These are phyloP conservation scores for Cicer pinnatifidum DNA, from an alignment of 306 rosid species.

Conservation along the genomic window DNA sequence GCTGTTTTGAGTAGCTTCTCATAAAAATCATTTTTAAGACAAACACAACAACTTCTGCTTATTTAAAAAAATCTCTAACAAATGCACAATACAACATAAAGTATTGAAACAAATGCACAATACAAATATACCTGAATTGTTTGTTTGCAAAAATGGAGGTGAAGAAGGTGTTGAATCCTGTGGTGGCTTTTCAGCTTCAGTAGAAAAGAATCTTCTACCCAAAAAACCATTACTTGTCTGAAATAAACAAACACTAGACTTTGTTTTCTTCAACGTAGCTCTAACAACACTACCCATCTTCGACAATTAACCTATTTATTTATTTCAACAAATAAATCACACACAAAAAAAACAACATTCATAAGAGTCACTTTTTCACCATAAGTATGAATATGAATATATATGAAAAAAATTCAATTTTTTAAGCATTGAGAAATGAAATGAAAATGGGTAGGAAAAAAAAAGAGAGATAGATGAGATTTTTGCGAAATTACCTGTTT, in stretches of 20 bases:
- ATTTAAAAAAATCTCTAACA: too few species aligned
- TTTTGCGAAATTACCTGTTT: constrained; percentile 23
- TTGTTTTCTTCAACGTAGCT: constrained; percentile 55
- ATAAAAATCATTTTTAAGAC: too few species aligned
- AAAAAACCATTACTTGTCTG: constrained; percentile 41
- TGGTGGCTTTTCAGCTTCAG: constrained; percentile 58
- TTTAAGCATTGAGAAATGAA: neutral
- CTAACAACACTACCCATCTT: constrained; percentile 58
- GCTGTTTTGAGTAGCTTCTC: too few species aligned
- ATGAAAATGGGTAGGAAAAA: neutral
- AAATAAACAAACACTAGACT: constrained; percentile 35
- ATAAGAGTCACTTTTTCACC: neutral
- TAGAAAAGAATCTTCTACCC: constrained; percentile 58
- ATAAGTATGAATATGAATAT: neutral
- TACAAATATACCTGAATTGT: constrained; percentile 48
- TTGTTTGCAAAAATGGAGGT: constrained; percentile 41
- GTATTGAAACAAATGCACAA: neutral
- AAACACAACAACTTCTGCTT: too few species aligned
- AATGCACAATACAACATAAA: neutral
- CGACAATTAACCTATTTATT: constrained; percentile 18
- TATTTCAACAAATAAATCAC: neutral
- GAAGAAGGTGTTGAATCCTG: constrained; percentile 46
- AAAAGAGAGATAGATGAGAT: neutral
- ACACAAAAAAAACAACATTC: constrained; percentile 7
- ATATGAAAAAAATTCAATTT: neutral